Conservation (phyloP, 75 land plant genomes). For the Adiantum capillusveneris region DNA sequence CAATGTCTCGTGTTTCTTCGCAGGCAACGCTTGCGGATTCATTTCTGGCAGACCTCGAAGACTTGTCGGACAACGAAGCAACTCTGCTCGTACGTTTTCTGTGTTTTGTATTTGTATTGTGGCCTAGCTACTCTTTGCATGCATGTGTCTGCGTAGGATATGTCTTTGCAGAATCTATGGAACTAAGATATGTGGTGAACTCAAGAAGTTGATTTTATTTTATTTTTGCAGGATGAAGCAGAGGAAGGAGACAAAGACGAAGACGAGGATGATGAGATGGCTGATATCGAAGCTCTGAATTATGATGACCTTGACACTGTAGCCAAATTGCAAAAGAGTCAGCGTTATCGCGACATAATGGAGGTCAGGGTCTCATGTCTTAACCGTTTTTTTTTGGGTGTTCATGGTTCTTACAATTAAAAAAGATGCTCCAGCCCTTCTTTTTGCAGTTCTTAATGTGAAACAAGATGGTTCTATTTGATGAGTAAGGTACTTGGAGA, state of each 20-base stretch:
- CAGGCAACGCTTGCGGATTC: conserved; percentile 88
- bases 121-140: too few relatives aligned
- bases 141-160: too few relatives aligned
- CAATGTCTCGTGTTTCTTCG: conserved; percentile 2
- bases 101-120: too few relatives aligned
- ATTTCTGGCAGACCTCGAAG: conserved; percentile 88
- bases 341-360: conserved; percentile 82
- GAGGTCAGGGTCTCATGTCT: conserved; percentile 54
- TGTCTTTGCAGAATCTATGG: too few relatives aligned
- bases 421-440: too few relatives aligned
- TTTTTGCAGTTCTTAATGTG: too few relatives aligned
- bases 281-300: conserved; percentile 61
- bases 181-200: too few relatives aligned
- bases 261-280: conserved; percentile 69
- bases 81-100: conserved; percentile 18
- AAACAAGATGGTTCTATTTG: too few relatives aligned
- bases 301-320: conserved; percentile 91
- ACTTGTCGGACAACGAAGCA: conserved; percentile 79
- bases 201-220: too few relatives aligned
- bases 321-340: conserved; percentile 81
- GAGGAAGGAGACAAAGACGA: conserved; percentile 53
- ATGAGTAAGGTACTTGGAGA: too few relatives aligned
- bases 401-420: too few relatives aligned
- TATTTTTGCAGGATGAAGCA: conserved; percentile 30
- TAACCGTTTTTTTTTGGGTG: too few relatives aligned